phyloP scores from a whole-genome alignment of 441 rosid genomes.

The Pelargonium australe region DNA sequence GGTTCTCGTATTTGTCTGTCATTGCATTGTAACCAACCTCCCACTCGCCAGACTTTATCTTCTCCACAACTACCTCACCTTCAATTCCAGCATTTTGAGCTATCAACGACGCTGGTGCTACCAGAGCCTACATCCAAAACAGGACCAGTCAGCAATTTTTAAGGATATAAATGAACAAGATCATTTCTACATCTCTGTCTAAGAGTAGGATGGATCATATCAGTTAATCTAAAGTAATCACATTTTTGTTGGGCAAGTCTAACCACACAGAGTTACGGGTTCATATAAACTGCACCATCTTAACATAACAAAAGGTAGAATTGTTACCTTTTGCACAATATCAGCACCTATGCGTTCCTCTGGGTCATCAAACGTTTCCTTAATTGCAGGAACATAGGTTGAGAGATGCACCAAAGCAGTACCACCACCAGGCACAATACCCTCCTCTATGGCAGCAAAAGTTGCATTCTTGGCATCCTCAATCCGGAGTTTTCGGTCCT shows the following conservation, averaged over 20 bases:
- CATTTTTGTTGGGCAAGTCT: too few relatives aligned
- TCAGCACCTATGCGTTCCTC: constrained; percentile 88
- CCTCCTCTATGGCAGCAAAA: constrained; percentile 94
- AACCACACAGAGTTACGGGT: too few relatives aligned
- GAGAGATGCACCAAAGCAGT: constrained; percentile 82
- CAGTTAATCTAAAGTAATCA: too few relatives aligned
- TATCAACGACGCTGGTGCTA: constrained; percentile 76
- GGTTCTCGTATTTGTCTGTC: constrained; percentile 78
- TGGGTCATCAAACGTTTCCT: constrained; percentile 60
- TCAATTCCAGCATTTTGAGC: constrained; percentile 93
- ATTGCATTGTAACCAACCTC: constrained; percentile 88
- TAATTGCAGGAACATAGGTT: constrained; percentile 51
- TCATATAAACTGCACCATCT: too few relatives aligned
- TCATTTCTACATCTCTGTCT: too few relatives aligned
- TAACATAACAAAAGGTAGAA: not conserved
- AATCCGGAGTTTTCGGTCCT: constrained; percentile 83
- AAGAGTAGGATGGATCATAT: too few relatives aligned
- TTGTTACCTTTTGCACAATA: constrained; percentile 78
- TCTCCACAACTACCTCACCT: constrained; percentile 90
- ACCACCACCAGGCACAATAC: constrained; percentile 96
- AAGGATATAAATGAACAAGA: too few relatives aligned
- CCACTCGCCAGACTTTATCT: constrained; percentile 65
- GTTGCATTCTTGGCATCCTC: constrained; percentile 98
- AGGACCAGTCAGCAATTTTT: not conserved
- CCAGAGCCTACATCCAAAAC: constrained; percentile 45